Evolutionary conservation across 441 rosid genomes (phyloP).

Genomic region (Jatropha podagrica): DNA sequence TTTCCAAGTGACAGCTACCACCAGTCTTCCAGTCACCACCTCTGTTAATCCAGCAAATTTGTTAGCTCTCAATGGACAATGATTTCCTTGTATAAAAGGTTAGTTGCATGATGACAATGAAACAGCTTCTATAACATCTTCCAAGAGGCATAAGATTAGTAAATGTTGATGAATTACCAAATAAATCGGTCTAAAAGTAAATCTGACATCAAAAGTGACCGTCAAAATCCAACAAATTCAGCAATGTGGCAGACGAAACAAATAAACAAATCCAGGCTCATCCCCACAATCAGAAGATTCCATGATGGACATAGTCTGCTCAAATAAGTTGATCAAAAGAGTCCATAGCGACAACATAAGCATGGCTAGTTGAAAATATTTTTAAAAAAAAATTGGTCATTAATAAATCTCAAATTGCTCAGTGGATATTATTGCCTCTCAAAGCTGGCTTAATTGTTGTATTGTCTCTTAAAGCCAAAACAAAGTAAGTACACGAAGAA

Average conservation of each 20-base stretch:
- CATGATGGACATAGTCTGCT: neutral
- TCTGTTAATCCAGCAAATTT: constrained; percentile 33
- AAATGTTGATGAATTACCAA: neutral
- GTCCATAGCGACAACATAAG: neutral
- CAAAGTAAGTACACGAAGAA: neutral
- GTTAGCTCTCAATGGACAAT: neutral
- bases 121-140: neutral
- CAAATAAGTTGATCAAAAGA: neutral
- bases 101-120: neutral
- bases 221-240: neutral
- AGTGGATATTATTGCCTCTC: neutral
- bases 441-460: no score
- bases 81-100: neutral
- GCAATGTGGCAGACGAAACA: neutral
- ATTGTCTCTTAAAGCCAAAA: neutral
- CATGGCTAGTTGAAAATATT: neutral
- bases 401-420: neutral
- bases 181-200: neutral
- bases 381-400: neutral
- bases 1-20: constrained; percentile 60
- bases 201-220: neutral
- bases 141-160: neutral
- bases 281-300: neutral
- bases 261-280: neutral
- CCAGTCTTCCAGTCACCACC: constrained; percentile 62